phyloP scores from a whole-genome alignment of 441 rosid genomes.

The Caryocar brasiliense region DNA sequence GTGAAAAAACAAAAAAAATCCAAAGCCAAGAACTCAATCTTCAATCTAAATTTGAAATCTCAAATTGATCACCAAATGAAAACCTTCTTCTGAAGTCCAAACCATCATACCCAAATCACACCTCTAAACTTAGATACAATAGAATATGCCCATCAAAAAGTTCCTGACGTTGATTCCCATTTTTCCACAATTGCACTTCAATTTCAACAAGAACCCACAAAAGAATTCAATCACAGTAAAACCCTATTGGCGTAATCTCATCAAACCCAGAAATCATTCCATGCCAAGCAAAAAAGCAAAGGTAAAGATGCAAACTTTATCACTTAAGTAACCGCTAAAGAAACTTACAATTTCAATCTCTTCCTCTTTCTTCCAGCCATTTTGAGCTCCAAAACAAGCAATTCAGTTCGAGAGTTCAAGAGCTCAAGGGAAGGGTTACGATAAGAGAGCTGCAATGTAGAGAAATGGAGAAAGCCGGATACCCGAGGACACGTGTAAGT shows the following conservation, averaged over 20 bases:
- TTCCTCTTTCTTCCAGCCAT: conserved; percentile 42
- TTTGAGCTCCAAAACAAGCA: conserved; percentile 1
- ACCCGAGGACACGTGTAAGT: neutral
- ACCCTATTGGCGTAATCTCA: neutral
- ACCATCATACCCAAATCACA: conserved; percentile 3
- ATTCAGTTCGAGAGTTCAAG: neutral
- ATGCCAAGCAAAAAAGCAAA: neutral
- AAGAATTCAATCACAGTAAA: neutral
- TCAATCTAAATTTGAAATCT: too few species aligned
- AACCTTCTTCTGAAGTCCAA: neutral
- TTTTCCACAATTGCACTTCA: conserved; percentile 2
- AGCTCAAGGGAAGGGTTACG: too few species aligned
- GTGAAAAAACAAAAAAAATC: too few species aligned
- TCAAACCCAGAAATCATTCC: conserved; percentile 9
- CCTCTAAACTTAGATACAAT: neutral
- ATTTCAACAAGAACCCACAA: neutral
- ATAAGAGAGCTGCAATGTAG: neutral
- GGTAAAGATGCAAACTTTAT: neutral
- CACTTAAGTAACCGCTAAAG: neutral
- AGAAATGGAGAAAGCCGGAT: neutral
- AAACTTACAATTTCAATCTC: conserved; percentile 36
- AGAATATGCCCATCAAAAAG: neutral
- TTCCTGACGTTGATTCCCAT: neutral
- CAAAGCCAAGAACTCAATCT: too few species aligned
- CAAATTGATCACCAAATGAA: too few species aligned